These are phyloP conservation scores for Mychonastes homosphaera DNA, from an alignment of 139 green algal species.

Conservation along the genomic window DNA sequence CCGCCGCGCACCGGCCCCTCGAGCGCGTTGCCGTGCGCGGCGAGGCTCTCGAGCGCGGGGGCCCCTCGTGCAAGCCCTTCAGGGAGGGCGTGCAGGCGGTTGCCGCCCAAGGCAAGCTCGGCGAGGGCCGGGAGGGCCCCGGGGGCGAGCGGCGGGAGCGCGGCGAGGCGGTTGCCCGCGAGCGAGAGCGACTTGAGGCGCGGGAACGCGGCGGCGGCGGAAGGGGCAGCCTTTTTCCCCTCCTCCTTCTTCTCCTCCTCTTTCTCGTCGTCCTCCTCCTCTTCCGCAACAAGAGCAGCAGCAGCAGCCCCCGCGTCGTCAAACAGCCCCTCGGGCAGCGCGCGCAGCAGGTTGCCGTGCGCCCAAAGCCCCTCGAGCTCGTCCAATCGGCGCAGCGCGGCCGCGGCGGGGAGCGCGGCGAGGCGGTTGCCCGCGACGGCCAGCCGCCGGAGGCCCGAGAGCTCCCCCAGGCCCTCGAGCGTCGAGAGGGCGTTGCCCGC, in stretches of 20 bases:
- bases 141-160: neutral
- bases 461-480: too few relatives aligned
- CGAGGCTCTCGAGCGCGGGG: too few relatives aligned
- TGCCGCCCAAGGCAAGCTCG: conserved; percentile 21
- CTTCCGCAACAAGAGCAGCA: too few relatives aligned
- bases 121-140: neutral
- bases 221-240: too few relatives aligned
- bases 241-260: too few relatives aligned
- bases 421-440: conserved; percentile 9
- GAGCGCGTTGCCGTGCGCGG: too few relatives aligned
- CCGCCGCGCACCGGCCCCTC: neutral
- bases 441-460: conserved; percentile 12
- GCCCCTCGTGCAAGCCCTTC: conserved; percentile 2
- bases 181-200: neutral
- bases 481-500: too few relatives aligned
- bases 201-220: conserved; percentile 19
- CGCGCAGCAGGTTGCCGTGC: conserved; percentile 36
- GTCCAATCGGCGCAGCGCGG: conserved; percentile 8
- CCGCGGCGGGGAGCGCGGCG: neutral
- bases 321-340: conserved; percentile 15
- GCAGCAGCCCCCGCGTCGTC: too few relatives aligned
- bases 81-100: conserved; percentile 14
- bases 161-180: neutral
- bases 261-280: too few relatives aligned
- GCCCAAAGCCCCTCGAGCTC: conserved; percentile 29